Percentiles rank a stretch among this genome's conserved stretches.
Conservation (phyloP, 2,329 filamentous ascomycete species). For the Seiridium cupressi region DNA sequence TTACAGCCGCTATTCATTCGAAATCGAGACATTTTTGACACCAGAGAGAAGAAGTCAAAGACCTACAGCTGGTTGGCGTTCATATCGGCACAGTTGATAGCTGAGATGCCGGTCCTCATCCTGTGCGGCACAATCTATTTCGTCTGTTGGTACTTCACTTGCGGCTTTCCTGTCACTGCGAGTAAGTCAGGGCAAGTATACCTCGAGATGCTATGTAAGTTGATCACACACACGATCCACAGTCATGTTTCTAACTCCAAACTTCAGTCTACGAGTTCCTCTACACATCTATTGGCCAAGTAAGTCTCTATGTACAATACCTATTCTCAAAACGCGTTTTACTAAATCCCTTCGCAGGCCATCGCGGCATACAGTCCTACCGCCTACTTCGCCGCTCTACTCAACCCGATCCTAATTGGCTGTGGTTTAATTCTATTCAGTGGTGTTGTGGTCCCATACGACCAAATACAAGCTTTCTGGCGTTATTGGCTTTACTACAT, state of each 20-base stretch:
- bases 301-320: background rate
- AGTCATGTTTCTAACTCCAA: background rate
- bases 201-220: constrained; percentile 35
- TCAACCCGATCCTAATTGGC: constrained; percentile 29
- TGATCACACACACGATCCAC: accelerated
- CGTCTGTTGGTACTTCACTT: constrained; percentile 41
- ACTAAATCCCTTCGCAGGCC: background rate
- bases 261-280: constrained; percentile 33
- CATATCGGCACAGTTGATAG: constrained; percentile 51
- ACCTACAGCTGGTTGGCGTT: constrained; percentile 85
- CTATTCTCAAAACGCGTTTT: background rate
- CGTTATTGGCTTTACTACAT: constrained; percentile 59
- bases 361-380: constrained; percentile 5
- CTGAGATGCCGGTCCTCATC: constrained; percentile 44
- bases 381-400: background rate
- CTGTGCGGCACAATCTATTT: constrained; percentile 44
- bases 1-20: constrained; percentile 76
- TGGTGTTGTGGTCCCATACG: constrained; percentile 2
- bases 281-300: constrained; percentile 40
- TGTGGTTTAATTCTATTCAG: constrained; percentile 25
- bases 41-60: constrained; percentile 80
- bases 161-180: constrained; percentile 32
- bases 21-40: constrained; percentile 82
- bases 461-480: background rate
- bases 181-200: constrained; percentile 34